Conservation (phyloP, 2,329 filamentous ascomycete genomes). For the Colletotrichum magnum region DNA sequence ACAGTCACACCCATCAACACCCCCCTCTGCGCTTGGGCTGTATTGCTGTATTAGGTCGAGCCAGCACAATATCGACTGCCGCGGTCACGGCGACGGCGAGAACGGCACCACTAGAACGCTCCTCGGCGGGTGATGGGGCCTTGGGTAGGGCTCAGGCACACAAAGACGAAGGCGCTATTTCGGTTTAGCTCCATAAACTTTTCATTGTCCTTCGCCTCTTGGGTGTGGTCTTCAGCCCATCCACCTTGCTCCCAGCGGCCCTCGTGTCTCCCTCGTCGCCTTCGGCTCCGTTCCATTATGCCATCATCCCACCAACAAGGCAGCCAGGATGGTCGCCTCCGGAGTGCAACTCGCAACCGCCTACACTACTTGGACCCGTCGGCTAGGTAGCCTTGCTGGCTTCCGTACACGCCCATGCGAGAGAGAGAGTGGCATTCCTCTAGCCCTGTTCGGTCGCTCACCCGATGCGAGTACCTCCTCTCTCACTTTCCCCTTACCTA, state of each 20-base stretch:
- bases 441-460: conserved; percentile 26
- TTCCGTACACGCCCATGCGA: conserved; percentile 20
- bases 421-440: conserved; percentile 32
- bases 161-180: conserved; percentile 22
- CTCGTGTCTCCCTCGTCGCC: too few relatives aligned
- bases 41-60: not conserved
- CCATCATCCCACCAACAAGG: conserved; percentile 1
- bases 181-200: conserved; percentile 3
- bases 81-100: conserved; percentile 5
- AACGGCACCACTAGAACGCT: conserved; percentile 15
- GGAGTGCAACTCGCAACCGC: conserved; percentile 8
- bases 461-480: conserved; percentile 6
- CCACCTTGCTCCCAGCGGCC: not conserved
- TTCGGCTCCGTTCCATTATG: not conserved
- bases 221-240: conserved; percentile 5
- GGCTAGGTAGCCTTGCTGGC: conserved; percentile 27
- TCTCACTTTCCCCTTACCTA: conserved; percentile 9
- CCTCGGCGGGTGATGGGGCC: conserved; percentile 7
- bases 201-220: conserved; percentile 29
- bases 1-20: too few relatives aligned
- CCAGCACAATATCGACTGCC: not conserved
- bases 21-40: conserved; percentile 5
- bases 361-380: conserved; percentile 1
- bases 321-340: not conserved
- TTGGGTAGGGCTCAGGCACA: conserved; percentile 23